Evolutionary conservation across 345 rosid species (phyloP), one percentile per base, ranked within the genome.

Genomic region (Passiflora organensis): DNA sequence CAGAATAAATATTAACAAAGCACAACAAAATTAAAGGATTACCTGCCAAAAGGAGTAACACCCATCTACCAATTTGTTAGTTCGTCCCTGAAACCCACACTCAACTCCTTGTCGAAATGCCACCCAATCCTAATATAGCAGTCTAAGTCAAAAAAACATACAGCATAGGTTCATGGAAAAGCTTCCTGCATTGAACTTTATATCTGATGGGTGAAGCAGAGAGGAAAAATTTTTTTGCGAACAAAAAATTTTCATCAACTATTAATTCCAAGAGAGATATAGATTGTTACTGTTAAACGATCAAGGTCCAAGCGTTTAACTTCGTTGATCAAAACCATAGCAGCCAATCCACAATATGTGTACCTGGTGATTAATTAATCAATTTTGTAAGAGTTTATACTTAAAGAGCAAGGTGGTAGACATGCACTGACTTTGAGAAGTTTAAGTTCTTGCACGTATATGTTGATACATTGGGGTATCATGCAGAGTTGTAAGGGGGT

Each of bases 1-100:
- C 20, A 13, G 6, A 64, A 53, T 37, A 56, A 61, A 58, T 19
- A 58, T 59, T 58, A 2, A 51, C 24, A 9, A 71, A 59, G 10
- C 53, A 10, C 28, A 15, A 5, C 28, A 42, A 23, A 32, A 68
- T 23, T 21, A 41, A 46, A 50, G 41, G 48, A 42, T 71, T 51
- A 93, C 99, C 99, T 89, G 99, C 99, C 99, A 93, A 71, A 89
- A 93, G 37, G 95, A 89, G 81, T 93, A 93, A 61, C 99, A 89
- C 63, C 99, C 96, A 66, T 93, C 99, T 50, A 93, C 95, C 66
- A 93, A 74, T 67, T 93, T 93, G 74, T 93, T 93, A n/a, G 83
- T 76, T 83, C 96, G 78, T 62, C 99, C 99, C 75, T 93, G 99
- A 75, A 93, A 89, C 66, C 99, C 99, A 65, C 85, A 72, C 72